Base-by-base conservation (phyloP, 305 asterid genomes). In the Stenogyne calaminthoides region DNA sequence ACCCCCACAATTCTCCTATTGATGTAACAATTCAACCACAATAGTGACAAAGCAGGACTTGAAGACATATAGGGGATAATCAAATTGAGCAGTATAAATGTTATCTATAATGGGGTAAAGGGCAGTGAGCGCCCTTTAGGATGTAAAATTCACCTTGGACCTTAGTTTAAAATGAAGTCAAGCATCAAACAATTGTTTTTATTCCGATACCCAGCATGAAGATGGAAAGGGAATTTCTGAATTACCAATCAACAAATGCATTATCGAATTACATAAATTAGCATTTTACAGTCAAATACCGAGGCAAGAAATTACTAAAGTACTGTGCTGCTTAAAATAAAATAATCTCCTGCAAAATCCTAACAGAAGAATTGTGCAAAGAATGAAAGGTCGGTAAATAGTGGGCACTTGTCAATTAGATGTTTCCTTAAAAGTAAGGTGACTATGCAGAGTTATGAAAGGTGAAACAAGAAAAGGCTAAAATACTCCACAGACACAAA, bases 1-100 rank as follows among this genome's bases (percentile, higher is more conserved):
- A 91, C 92, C 64, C 98, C 98, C 52, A 93, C 97, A 66, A 91
- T 89, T 80, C 98, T 84, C 97, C 98, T 93, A 83, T 20, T 3
- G 34, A 55, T 19, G 32, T 55, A 18, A 16, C 57, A 64, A 47
- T 79, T 62, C 69, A 73, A 77, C 57, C 69, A 72, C 20, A 60
- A 55, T n/a, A 1, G 18, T 25, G 47, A 67, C 40, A 34, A 64
- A 51, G 47, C 77, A 14, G 9, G 46, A 40, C 39, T 52, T 5
- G 29, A 51, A 34, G 25, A 12, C 64, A 62, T 20, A 7, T 20
- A 34, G 64, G 3, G 52, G 44, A 62, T 8, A 25, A 61, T 62
- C 39, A 61, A 19, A 70, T 52, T 2, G 8, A 16, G 20, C 47
- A 44, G 60, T 46, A 29, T 60, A 39, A 39, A 18, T 18, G 12